phyloP scores from a whole-genome alignment of 805 yeast genomes.

The Yarrowia sp. region DNA sequence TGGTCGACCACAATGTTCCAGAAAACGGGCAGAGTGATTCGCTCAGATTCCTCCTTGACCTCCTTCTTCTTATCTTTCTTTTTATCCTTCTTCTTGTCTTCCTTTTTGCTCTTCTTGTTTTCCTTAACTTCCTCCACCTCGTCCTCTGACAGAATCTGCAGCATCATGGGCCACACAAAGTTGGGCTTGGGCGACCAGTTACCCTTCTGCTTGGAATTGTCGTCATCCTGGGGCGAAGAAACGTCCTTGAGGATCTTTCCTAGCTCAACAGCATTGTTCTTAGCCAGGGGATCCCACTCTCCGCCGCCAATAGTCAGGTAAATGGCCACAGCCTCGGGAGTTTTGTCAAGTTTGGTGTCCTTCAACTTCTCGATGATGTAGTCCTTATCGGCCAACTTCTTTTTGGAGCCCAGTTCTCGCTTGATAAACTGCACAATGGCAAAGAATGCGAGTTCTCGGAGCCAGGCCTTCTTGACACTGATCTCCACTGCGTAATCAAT shows the following conservation, averaged over 20 bases:
- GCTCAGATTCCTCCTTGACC: constrained; percentile 31
- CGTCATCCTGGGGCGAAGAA: constrained; percentile 40
- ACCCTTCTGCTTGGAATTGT: constrained; percentile 31
- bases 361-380: constrained; percentile 45
- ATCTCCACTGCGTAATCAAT: constrained; percentile 52
- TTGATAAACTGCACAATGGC: constrained; percentile 53
- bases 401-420: neutral
- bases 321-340: constrained; percentile 79
- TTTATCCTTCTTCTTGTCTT: constrained; percentile 24
- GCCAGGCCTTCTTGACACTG: constrained; percentile 71
- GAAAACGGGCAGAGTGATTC: constrained; percentile 52
- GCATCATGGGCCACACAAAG: constrained; percentile 33
- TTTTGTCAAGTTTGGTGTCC: constrained; percentile 52
- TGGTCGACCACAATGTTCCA: constrained; percentile 82
- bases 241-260: constrained; percentile 54
- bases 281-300: constrained; percentile 66
- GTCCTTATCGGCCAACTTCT: neutral
- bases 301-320: constrained; percentile 49
- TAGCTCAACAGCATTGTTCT: constrained; percentile 59
- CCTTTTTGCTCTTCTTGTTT: constrained; percentile 28
- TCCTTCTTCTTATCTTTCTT: constrained; percentile 33
- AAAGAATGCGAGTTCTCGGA: constrained; percentile 74
- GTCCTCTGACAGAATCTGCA: constrained; percentile 1
- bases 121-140: constrained; percentile 28
- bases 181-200: constrained; percentile 33